A percentile compares a stretch with the other conserved stretches of the same genome.
Conservation (phyloP, 1,284 basidiomycete genomes). For the Polyporus tsugae region DNA sequence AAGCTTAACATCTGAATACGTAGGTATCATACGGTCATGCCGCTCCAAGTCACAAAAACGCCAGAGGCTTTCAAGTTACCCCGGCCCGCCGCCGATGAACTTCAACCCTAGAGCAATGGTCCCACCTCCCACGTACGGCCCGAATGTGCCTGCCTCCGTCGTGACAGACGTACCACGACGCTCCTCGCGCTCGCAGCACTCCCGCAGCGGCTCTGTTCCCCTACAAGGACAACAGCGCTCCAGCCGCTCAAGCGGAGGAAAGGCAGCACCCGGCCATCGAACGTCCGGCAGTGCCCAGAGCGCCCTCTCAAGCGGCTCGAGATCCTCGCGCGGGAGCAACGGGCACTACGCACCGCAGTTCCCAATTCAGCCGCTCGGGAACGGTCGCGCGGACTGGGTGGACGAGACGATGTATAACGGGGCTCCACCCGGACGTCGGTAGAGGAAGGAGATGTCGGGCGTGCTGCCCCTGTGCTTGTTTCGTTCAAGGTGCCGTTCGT, state of each 20-base stretch:
- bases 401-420: conserved; percentile 56
- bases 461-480: not conserved
- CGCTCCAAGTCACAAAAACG: conserved; percentile 18
- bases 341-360: conserved; percentile 33
- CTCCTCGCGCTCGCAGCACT: conserved; percentile 16
- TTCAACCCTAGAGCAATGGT: conserved; percentile 27
- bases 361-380: conserved; percentile 24
- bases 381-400: conserved; percentile 51
- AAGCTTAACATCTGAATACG: not conserved
- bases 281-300: conserved; percentile 17
- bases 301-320: conserved; percentile 16
- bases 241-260: conserved; percentile 10
- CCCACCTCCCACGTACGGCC: conserved; percentile 20
- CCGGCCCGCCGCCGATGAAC: conserved; percentile 22
- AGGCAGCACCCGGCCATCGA: conserved; percentile 9
- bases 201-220: conserved; percentile 10
- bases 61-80: conserved; percentile 28
- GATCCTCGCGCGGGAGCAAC: conserved; percentile 18
- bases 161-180: conserved; percentile 7
- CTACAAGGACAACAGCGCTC: not conserved
- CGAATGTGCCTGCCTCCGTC: conserved; percentile 20
- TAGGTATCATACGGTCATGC: conserved; percentile 23
- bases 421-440: conserved; percentile 7
- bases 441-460: not conserved
- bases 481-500: not conserved